Evolutionary conservation across 495 filamentous ascomycete genomes (phyloP).

Genomic region (Penicillium canariense): DNA sequence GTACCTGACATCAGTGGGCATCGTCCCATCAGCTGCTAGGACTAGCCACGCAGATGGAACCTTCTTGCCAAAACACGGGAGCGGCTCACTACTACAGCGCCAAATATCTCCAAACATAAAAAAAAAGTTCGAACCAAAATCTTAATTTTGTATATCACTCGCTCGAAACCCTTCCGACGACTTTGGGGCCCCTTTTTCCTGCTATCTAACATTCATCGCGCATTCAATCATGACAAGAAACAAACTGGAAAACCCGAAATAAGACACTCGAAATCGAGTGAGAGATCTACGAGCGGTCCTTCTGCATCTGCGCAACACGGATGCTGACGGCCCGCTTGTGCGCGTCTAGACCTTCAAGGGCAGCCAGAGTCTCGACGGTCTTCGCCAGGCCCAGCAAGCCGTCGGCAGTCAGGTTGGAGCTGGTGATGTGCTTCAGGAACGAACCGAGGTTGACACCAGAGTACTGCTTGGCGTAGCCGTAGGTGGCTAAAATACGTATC

Average conservation of each 20-base stretch:
- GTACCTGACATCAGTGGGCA: conserved; percentile 7
- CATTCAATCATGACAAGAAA: conserved; percentile 23
- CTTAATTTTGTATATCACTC: conserved; percentile 1
- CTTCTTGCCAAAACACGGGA: background rate
- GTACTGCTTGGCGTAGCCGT: conserved; percentile 97
- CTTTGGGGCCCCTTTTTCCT: conserved; percentile 1
- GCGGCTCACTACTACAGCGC: too few relatives aligned
- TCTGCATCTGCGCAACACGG: conserved; percentile 66
- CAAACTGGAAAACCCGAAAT: conserved; percentile 6
- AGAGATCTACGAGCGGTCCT: conserved; percentile 23
- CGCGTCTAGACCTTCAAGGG: conserved; percentile 92
- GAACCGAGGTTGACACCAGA: conserved; percentile 94
- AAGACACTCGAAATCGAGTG: background rate
- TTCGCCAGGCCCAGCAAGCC: conserved; percentile 78
- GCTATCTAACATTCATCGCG: conserved; percentile 24
- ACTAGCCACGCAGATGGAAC: background rate
- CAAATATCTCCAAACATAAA: too few relatives aligned
- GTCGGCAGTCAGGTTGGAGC: conserved; percentile 80
- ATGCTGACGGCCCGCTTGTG: conserved; percentile 91
- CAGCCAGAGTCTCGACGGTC: conserved; percentile 91
- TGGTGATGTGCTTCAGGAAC: conserved; percentile 96
- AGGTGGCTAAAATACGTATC: conserved; percentile 83
- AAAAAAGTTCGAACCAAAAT: background rate
- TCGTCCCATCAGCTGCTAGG: background rate
- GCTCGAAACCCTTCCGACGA: background rate